Evolutionary conservation across 345 rosid genomes (phyloP), one percentile per base, ranked within the genome.

Genomic region (Acer campestre): DNA sequence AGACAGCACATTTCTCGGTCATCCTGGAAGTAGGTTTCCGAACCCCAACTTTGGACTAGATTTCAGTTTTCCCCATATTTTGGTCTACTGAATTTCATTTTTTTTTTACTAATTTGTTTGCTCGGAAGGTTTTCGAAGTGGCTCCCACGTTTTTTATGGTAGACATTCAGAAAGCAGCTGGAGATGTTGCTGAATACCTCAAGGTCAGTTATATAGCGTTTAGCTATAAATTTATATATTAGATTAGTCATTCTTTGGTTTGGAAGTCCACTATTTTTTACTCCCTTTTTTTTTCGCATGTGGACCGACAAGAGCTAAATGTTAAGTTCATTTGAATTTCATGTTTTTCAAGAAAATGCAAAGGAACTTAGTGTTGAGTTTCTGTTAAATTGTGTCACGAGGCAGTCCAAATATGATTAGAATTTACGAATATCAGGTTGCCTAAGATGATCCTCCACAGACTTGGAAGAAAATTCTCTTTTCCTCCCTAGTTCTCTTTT

Each of bases 91-190:
- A 53, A 11, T 44, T 46, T 31, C 27, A 25, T 25, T 7, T 20
- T 63, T 49, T 53, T 27, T 48, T 23, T 22, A 10, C 49, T 77
- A 20, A 66, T 53, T 22, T 55, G 16, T 66, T 74, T 17, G 74
- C 58, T 17, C 6, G 71, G 77, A 73, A 95, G 99, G 89, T 95
- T 40, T 95, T 92, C 70, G 97, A 95, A 86, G 97, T 93, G 68
- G 97, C 99, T 42, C 98, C 99, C 20, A 77, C 97, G 3, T 89
- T 87, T 84, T 83, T 86, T 61, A 92, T 93, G 97, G 98, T 95
- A 11, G 97, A 95, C 78, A 87, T 91, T 59, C 96, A 92, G 87
- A 94, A 85, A 79, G 86, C 97, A 18, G 85, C 89, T 8, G 93
- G 96, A 63, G 93, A 91, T 76, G 86, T 85, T 53, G 62, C 75